phyloP scores from a whole-genome alignment of 2,329 filamentous ascomycete species.

The Diaporthe citrichinensis region DNA sequence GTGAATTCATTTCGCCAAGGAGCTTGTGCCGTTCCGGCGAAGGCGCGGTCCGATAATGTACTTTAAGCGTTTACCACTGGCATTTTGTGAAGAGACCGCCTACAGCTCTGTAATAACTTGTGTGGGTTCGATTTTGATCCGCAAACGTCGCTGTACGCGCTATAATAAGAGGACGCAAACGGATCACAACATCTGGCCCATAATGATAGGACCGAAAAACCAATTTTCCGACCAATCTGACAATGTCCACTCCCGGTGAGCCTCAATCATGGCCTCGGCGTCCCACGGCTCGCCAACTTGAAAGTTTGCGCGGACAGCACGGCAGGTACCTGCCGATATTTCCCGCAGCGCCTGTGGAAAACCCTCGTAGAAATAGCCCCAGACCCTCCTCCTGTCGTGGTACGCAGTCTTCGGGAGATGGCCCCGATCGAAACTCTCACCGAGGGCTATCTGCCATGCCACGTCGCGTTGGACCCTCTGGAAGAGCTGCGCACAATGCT shows the following conservation, averaged over 20 bases:
- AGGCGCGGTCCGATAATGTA: too few relatives aligned
- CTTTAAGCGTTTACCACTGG: too few relatives aligned
- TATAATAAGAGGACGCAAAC: too few relatives aligned
- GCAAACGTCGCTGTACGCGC: too few relatives aligned
- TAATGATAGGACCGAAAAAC: not conserved
- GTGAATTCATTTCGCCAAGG: too few relatives aligned
- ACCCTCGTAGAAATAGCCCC: not conserved
- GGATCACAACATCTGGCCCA: too few relatives aligned
- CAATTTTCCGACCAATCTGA: not conserved
- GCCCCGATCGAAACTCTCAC: not conserved
- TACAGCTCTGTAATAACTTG: too few relatives aligned
- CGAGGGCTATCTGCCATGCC: not conserved
- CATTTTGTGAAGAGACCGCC: too few relatives aligned
- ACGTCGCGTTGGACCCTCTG: conserved; percentile 9
- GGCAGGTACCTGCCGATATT: not conserved
- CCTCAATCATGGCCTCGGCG: conserved; percentile 3
- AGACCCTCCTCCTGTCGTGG: not conserved
- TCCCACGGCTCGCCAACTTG: not conserved
- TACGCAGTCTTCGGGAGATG: not conserved
- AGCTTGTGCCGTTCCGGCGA: too few relatives aligned
- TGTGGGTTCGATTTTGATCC: too few relatives aligned
- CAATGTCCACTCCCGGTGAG: not conserved
- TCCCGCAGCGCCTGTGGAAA: conserved; percentile 10
- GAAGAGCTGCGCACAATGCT: not conserved
- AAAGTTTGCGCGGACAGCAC: conserved; percentile 10